Percentiles rank a stretch among this genome's conserved stretches.
phyloP scores from a whole-genome alignment of 192 early-diverging fungal species.

The Neocallimastix lanati region DNA sequence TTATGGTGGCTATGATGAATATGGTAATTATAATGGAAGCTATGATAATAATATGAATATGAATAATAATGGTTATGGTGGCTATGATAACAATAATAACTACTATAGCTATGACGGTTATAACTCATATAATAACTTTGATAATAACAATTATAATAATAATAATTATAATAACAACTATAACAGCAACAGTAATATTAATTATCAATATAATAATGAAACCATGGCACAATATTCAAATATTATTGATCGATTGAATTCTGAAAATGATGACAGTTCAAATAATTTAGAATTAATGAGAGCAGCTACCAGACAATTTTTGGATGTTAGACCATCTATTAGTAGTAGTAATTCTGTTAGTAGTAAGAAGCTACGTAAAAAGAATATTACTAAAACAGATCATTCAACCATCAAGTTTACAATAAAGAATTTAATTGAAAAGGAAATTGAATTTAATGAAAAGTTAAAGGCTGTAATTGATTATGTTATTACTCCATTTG shows the following conservation, averaged over 20 bases:
- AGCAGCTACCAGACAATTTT: too few species aligned
- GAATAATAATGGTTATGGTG: too few species aligned
- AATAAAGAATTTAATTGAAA: not conserved
- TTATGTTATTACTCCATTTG: not conserved
- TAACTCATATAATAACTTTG: too few species aligned
- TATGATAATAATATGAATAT: too few species aligned
- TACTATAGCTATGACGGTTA: too few species aligned
- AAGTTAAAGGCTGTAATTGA: not conserved
- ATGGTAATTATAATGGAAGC: too few species aligned
- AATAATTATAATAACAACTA: not conserved
- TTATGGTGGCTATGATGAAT: too few species aligned
- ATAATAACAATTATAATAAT: not conserved
- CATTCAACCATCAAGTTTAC: not conserved
- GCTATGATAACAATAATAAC: too few species aligned
- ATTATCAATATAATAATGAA: not conserved
- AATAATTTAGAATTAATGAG: too few species aligned
- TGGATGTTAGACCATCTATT: too few species aligned
- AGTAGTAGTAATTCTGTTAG: too few species aligned
- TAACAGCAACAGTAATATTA: not conserved
- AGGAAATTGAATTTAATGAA: not conserved
- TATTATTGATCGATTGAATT: not conserved
- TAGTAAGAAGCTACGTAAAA: not conserved
- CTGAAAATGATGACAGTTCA: too few species aligned
- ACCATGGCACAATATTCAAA: not conserved
- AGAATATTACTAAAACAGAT: not conserved